These are phyloP conservation scores for Debaryomyces prosopidis DNA, from an alignment of 805 yeast species.

Conservation along the genomic window DNA sequence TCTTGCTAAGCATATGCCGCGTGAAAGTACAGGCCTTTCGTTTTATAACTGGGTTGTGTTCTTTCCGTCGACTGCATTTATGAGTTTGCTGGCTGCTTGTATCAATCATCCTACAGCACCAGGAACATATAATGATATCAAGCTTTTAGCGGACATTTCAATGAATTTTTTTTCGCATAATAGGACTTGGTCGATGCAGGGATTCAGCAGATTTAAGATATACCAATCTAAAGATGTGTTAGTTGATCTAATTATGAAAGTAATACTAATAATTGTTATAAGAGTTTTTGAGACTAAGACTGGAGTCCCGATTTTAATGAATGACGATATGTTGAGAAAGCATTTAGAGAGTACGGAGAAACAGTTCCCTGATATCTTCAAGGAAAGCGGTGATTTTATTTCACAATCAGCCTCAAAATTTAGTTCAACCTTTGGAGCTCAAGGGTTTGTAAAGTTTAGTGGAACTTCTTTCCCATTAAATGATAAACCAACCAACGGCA, in stretches of 20 bases:
- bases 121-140: constrained; percentile 28
- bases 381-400: background rate
- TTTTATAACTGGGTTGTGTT: constrained; percentile 33
- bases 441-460: background rate
- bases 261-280: constrained; percentile 21
- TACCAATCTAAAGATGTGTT: constrained; percentile 18
- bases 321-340: constrained; percentile 15
- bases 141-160: constrained; percentile 25
- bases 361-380: constrained; percentile 18
- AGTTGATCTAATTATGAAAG: constrained; percentile 18
- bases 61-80: constrained; percentile 33
- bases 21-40: constrained; percentile 18
- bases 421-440: background rate
- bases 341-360: constrained; percentile 17
- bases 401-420: background rate
- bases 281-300: constrained; percentile 22
- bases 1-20: constrained; percentile 22
- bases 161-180: constrained; percentile 12
- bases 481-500: no score
- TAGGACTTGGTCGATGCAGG: background rate
- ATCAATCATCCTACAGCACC: constrained; percentile 29
- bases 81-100: constrained; percentile 28
- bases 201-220: constrained; percentile 1
- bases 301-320: constrained; percentile 13
- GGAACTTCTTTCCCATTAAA: constrained; percentile 3